Evolutionary conservation across 1,284 basidiomycete species (phyloP), one percentile per base, ranked within the genome.

Genomic region (Naganishia sp.): DNA sequence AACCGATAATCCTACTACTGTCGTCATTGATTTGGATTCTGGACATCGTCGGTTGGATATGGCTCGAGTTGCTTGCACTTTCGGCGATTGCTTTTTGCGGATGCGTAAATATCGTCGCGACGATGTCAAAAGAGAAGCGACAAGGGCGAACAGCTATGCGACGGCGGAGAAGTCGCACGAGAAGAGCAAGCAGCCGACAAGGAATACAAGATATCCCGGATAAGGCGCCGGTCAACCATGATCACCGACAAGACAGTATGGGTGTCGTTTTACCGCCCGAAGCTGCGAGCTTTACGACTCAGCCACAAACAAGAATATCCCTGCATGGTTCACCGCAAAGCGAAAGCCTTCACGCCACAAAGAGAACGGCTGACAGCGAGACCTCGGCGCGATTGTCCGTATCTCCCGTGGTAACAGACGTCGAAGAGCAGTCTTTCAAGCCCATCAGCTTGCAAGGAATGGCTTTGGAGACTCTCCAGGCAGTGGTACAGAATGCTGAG

Each of bases 11-110:
- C 21, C 60, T 47, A 49, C 25, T 46, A n/a, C 56, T 52, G 21
- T 66, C 49, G 10, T 66, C 31, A 18, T 41, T 31, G n/a, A 39
- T 60, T 23, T 51, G 65, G 56, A 45, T 66, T 6, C 52, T 57
- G n/a, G 35, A 56, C 6, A 66, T 66, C 39, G 55, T 66, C 6
- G 65, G 65, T 25, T 66, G 41, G 41, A 51, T 66, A 13, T 66
- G 65, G 65, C 49, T 66, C 11, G 56, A 66, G 46, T 35, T 66
- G 32, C 23, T 66, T 13, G 56, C 56, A 15, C 50, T 41, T 17
- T n/a, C 41, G 18, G 56, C 65, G 18, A 61, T 66, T 18, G 31
- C 35, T 13, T 23, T 58, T 21, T 65, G 63, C 47, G 54, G 53
- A 7, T 42, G 39, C 10, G 9, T 45, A 13, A 61, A 50, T 28